Percentiles rank a stretch among this genome's conserved stretches.
Evolutionary conservation across 805 yeast genomes (phyloP).

Genomic region (Nakazawaea peltata): DNA sequence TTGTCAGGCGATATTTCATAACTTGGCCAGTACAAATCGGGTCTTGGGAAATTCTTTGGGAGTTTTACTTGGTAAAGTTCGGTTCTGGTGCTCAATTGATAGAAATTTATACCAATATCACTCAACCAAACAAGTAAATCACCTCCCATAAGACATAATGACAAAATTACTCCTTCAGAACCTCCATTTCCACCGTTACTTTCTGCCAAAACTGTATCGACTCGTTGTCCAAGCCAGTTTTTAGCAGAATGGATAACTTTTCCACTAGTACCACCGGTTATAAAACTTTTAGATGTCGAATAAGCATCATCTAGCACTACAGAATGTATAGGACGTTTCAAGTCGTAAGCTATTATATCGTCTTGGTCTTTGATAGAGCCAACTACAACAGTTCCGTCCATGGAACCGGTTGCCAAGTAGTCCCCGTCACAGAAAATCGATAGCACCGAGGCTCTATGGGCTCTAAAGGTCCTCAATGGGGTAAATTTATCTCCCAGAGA

Average conservation of each 20-base stretch:
- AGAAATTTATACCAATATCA: conserved; percentile 69
- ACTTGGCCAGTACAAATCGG: conserved; percentile 82
- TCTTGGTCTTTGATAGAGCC: conserved; percentile 57
- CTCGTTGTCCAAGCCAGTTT: conserved; percentile 83
- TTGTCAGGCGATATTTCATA: conserved; percentile 61
- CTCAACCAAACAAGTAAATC: conserved; percentile 77
- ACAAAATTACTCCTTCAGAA: conserved; percentile 76
- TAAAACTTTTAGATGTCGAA: conserved; percentile 49
- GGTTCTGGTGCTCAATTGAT: conserved; percentile 44
- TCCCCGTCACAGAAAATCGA: conserved; percentile 66
- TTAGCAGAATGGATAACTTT: conserved; percentile 64
- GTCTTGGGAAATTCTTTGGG: conserved; percentile 49
- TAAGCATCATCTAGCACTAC: conserved; percentile 76
- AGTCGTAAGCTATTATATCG: conserved; percentile 70
- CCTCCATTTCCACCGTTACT: no score
- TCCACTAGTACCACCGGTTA: conserved; percentile 89
- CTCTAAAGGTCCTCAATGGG: conserved; percentile 64
- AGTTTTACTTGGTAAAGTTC: conserved; percentile 44
- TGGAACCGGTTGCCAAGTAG: conserved; percentile 79
- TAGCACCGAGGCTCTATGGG: conserved; percentile 79
- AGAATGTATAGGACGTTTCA: conserved; percentile 82
- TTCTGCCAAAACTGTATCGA: conserved; percentile 55
- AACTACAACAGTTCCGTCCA: conserved; percentile 88
- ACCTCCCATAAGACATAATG: conserved; percentile 52
- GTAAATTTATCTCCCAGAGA: conserved; percentile 39